These are phyloP conservation scores for Medicago truncatula DNA, from an alignment of 306 rosid genomes.

Conservation along the genomic window MtrunA17r5.0-ANR NC_053049.1:10646001-10646500, in stretches of 20 bases:
- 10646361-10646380: background rate
- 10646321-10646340: conserved; percentile 29
- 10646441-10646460: background rate
- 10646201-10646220: conserved; percentile 38
- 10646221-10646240: conserved; percentile 38
- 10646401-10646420: conserved; percentile 41
- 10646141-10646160: conserved; percentile 14
- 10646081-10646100: conserved; percentile 28
- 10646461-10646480: no score
- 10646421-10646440: conserved; percentile 35
- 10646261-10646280: conserved; percentile 15
- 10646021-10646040: conserved; percentile 26
- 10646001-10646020: conserved; percentile 22
- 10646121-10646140: conserved; percentile 32
- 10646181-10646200: conserved; percentile 32
- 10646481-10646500: no score
- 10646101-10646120: conserved; percentile 17
- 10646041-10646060: conserved; percentile 20
- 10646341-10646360: background rate
- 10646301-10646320: conserved; percentile 18
- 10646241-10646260: conserved; percentile 26
- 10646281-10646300: conserved; percentile 21
- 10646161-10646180: conserved; percentile 12
- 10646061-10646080: conserved; percentile 35
- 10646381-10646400: conserved; percentile 40